A percentile compares a stretch with the other conserved stretches of the same genome.
phyloP scores from a whole-genome alignment of 495 filamentous ascomycete species.

The Cenococcum geophilum region DNA sequence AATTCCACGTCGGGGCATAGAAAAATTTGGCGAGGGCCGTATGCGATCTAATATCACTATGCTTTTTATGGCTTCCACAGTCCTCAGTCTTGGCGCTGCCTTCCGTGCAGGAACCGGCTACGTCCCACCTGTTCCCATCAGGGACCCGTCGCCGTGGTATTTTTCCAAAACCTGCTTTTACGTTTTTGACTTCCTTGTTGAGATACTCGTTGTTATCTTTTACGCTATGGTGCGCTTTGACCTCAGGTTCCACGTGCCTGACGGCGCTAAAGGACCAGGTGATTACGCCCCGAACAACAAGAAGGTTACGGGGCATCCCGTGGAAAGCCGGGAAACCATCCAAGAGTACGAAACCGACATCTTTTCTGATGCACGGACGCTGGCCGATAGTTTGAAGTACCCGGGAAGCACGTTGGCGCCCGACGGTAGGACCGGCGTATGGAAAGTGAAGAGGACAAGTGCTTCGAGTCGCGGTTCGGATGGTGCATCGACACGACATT shows the following conservation, averaged over 20 bases:
- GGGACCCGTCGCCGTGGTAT: conserved; percentile 31
- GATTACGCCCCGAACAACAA: conserved; percentile 2
- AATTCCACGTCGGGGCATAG: conserved; percentile 15
- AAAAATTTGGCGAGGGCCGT: conserved; percentile 34
- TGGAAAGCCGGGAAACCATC: background rate
- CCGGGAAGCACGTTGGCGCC: background rate
- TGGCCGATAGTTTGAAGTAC: conserved; percentile 1
- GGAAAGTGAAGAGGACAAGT: conserved; percentile 3
- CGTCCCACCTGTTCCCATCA: conserved; percentile 20
- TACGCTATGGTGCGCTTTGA: conserved; percentile 66
- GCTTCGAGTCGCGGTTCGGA: background rate
- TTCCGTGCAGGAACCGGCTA: conserved; percentile 29
- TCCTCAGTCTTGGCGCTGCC: conserved; percentile 27
- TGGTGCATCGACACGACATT: background rate
- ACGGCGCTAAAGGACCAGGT: conserved; percentile 29
- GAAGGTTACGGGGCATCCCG: background rate
- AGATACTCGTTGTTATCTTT: conserved; percentile 59
- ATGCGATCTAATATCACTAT: conserved; percentile 29
- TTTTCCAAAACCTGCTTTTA: conserved; percentile 49
- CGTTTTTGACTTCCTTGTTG: conserved; percentile 67
- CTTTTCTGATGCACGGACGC: background rate
- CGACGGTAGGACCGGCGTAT: background rate
- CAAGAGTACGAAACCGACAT: background rate
- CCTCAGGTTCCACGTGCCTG: conserved; percentile 63
- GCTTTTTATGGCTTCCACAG: conserved; percentile 18